Conservation (phyloP, 768 basidiomycete species). For the Astraeus odoratus region DNA sequence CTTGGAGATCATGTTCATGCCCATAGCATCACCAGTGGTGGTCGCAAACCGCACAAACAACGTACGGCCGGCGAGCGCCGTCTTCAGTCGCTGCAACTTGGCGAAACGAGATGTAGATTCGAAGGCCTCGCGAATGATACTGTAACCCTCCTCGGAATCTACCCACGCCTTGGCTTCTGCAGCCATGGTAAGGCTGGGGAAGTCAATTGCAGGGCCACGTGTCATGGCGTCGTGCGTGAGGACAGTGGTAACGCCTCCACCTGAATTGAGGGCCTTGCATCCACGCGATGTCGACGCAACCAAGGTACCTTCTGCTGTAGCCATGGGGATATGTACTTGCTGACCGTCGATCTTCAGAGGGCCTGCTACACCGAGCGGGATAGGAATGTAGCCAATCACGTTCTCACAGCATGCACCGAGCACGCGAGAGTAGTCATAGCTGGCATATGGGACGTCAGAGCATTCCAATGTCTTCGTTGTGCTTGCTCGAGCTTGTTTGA, state of each 20-base stretch:
- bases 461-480: conserved; percentile 75
- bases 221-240: conserved; percentile 94
- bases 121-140: conserved; percentile 74
- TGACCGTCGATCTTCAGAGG: conserved; percentile 87
- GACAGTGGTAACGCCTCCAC: conserved; percentile 93
- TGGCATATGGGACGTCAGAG: conserved; percentile 72
- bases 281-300: conserved; percentile 97
- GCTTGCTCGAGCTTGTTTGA: conserved; percentile 70
- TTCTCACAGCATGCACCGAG: conserved; percentile 98
- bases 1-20: conserved; percentile 99
- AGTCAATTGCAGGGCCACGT: conserved; percentile 96
- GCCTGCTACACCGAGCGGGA: conserved; percentile 95
- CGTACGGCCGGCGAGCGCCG: conserved; percentile 87
- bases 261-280: conserved; percentile 95
- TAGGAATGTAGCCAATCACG: conserved; percentile 93
- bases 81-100: conserved; percentile 76
- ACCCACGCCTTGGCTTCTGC: conserved; percentile 87
- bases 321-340: conserved; percentile 92
- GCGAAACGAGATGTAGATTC: conserved; percentile 95
- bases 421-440: conserved; percentile 92
- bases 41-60: conserved; percentile 92
- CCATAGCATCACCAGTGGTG: conserved; percentile 97
- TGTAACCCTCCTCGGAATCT: conserved; percentile 73
- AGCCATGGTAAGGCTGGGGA: conserved; percentile 73
- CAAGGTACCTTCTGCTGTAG: conserved; percentile 98